Percentiles rank a stretch among this genome's conserved stretches.
Conservation (phyloP, 2,329 filamentous ascomycete species). For the Colletotrichum salicis region DNA sequence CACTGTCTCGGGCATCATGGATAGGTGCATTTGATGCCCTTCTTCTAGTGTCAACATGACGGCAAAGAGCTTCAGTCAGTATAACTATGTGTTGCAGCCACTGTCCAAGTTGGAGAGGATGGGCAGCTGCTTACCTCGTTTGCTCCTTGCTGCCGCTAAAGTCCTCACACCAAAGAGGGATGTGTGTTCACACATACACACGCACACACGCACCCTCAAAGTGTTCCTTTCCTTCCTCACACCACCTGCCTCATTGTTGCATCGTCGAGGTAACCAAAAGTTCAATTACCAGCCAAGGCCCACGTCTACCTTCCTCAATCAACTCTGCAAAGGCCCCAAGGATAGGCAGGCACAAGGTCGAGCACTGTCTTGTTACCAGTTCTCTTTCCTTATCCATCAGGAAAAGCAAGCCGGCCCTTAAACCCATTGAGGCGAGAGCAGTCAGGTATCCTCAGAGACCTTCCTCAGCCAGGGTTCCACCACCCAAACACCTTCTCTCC, state of each 20-base stretch:
- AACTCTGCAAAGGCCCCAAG: neutral
- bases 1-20: constrained; percentile 37
- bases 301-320: neutral
- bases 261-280: neutral
- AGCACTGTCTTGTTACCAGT: neutral
- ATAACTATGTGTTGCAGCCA: constrained; percentile 21
- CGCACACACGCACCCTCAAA: neutral
- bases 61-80: neutral
- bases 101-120: neutral
- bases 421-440: neutral
- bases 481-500: neutral
- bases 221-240: neutral
- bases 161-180: neutral
- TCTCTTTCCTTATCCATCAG: neutral
- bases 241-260: neutral
- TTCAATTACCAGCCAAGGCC: neutral
- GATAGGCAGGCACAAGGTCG: constrained; percentile 12
- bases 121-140: neutral
- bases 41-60: constrained; percentile 2
- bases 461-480: neutral
- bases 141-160: neutral
- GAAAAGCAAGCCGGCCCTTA: neutral
- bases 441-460: neutral
- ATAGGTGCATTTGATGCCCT: constrained; percentile 33
- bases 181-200: neutral